Conservation (phyloP, 1,284 basidiomycete genomes). For the Moesziomyces globuligerus region DNA sequence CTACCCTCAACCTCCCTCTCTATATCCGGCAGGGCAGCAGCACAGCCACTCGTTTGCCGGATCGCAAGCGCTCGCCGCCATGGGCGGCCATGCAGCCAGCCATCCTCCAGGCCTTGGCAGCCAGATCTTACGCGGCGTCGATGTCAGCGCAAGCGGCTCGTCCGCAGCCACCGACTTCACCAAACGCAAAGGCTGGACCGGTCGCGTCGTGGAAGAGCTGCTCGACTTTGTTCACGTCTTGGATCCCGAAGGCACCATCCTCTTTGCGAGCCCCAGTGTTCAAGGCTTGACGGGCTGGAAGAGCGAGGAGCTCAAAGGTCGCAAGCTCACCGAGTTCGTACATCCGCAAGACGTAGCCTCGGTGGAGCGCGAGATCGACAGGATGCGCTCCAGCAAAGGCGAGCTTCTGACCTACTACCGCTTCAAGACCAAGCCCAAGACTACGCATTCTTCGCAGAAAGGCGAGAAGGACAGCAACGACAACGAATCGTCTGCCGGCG, state of each 20-base stretch:
- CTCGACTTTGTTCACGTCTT: constrained; percentile 62
- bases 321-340: constrained; percentile 53
- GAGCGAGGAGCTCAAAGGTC: constrained; percentile 54
- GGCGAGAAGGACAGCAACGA: constrained; percentile 29
- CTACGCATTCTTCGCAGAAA: constrained; percentile 19
- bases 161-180: constrained; percentile 59
- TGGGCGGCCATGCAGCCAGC: constrained; percentile 49
- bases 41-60: constrained; percentile 33
- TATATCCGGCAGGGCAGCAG: constrained; percentile 28
- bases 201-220: constrained; percentile 58
- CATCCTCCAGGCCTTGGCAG: constrained; percentile 53
- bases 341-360: constrained; percentile 57
- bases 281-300: constrained; percentile 57
- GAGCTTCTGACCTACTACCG: constrained; percentile 59
- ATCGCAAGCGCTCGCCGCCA: constrained; percentile 31
- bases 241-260: constrained; percentile 49
- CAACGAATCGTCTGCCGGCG: constrained; percentile 33
- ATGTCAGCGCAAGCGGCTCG: constrained; percentile 45
- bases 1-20: constrained; percentile 23
- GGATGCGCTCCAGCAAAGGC: constrained; percentile 42
- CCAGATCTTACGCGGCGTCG: constrained; percentile 47
- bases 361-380: constrained; percentile 50
- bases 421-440: constrained; percentile 54
- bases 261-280: constrained; percentile 56
- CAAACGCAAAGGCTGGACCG: constrained; percentile 61